Evolutionary conservation across 352 stramenopile species (phyloP).

Genomic region (Phytophthora cajani): DNA sequence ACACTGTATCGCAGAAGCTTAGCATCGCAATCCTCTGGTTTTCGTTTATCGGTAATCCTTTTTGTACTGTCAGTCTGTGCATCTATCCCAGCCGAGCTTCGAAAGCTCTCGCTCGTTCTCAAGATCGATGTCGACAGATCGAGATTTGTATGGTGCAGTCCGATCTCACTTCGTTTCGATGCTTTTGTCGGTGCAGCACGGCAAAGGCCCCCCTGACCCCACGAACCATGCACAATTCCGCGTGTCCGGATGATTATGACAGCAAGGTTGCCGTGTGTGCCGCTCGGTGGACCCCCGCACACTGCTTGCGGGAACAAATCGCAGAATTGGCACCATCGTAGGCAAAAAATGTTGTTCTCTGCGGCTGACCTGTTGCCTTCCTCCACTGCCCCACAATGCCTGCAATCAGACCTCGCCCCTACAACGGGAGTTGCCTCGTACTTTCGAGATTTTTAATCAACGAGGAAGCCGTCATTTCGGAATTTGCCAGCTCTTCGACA

Average conservation of each 20-base stretch:
- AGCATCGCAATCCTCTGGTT: too few species aligned
- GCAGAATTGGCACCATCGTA: not conserved
- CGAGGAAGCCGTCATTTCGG: constrained; percentile 13
- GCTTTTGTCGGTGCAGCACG: constrained; percentile 11
- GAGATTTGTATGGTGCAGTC: constrained; percentile 11
- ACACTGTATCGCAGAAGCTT: too few species aligned
- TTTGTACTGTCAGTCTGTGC: not conserved
- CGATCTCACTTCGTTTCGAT: not conserved
- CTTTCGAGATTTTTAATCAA: constrained; percentile 8
- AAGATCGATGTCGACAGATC: not conserved
- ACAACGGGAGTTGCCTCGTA: not conserved
- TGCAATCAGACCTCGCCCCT: not conserved
- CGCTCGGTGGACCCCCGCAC: not conserved
- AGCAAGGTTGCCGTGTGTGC: not conserved
- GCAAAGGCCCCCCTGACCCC: constrained; percentile 18
- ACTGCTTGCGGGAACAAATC: not conserved
- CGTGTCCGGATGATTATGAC: constrained; percentile 16
- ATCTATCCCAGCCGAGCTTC: not conserved
- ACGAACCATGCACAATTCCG: constrained; percentile 9
- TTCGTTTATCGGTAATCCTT: too few species aligned
- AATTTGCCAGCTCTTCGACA: constrained; percentile 6
- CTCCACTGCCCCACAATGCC: not conserved
- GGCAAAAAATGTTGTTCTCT: not conserved
- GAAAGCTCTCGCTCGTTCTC: constrained; percentile 15
- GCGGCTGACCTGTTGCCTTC: not conserved